Evolutionary conservation across 345 rosid species (phyloP).

Genomic region (Raphanus raphanistrum): DNA sequence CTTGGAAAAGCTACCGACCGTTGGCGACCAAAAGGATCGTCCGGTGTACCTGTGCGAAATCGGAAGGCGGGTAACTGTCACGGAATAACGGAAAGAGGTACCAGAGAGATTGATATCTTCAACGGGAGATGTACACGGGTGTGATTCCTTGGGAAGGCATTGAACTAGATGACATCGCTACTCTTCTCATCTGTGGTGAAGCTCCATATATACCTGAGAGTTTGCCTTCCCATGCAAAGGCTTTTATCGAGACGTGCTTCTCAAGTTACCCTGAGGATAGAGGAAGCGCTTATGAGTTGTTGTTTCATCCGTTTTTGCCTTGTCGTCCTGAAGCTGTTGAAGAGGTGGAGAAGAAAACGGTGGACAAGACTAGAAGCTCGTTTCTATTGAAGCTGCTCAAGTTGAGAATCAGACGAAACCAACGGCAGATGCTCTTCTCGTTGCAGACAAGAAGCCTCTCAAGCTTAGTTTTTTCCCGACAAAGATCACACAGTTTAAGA

Average conservation of each 20-base stretch:
- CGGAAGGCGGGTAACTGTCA: too few relatives aligned
- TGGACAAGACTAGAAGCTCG: neutral
- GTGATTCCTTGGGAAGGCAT: too few relatives aligned
- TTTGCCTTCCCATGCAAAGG: neutral
- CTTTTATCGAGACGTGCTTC: neutral
- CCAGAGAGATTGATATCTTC: too few relatives aligned
- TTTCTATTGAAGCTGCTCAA: neutral
- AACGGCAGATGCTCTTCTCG: neutral
- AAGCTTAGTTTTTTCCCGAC: neutral
- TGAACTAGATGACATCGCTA: too few relatives aligned
- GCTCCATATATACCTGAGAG: too few relatives aligned
- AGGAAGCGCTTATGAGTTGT: conserved; percentile 1
- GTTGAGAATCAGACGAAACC: neutral
- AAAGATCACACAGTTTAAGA: neutral
- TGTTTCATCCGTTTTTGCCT: neutral
- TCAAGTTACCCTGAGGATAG: neutral
- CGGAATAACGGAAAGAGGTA: too few relatives aligned
- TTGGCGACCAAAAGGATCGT: too few relatives aligned
- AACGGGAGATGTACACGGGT: too few relatives aligned
- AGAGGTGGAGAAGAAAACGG: neutral
- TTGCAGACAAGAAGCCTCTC: neutral
- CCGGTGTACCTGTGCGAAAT: too few relatives aligned
- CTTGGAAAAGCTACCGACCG: too few relatives aligned
- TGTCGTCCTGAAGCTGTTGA: neutral
- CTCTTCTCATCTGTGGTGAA: too few relatives aligned